Conservation (phyloP, 768 basidiomycete species). For the Glaciozyma antarctica region DNA sequence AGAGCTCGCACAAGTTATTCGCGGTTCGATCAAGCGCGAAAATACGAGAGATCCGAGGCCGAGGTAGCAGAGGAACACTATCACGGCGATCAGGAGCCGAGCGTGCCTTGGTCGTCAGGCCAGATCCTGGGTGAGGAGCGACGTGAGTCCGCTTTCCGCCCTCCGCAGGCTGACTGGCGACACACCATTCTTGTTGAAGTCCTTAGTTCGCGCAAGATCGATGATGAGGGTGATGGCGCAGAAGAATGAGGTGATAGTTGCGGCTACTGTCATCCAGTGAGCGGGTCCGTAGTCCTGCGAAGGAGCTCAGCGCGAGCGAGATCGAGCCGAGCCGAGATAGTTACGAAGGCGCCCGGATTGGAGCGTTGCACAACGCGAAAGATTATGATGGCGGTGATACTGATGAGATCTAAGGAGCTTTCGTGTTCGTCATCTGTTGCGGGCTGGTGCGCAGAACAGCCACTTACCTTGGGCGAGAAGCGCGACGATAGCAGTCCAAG, state of each 20-base stretch:
- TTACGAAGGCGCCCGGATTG: no score
- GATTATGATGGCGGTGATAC: no score
- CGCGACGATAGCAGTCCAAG: no score
- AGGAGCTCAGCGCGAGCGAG: no score
- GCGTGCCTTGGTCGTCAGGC: constrained; percentile 68
- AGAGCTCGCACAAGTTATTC: constrained; percentile 44
- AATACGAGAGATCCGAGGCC: constrained; percentile 60
- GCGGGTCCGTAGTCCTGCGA: no score
- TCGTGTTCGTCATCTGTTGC: no score
- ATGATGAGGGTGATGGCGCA: constrained; percentile 59
- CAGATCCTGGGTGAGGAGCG: constrained; percentile 35
- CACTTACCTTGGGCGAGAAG: no score
- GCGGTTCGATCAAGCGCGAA: constrained; percentile 40
- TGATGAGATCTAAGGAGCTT: no score
- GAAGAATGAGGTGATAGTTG: constrained; percentile 55
- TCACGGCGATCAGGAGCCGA: constrained; percentile 66
- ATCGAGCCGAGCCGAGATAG: no score
- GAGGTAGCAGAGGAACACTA: constrained; percentile 61
- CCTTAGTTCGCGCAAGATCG: constrained; percentile 52
- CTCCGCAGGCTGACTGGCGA: no score
- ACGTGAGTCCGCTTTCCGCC: neutral
- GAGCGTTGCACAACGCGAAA: no score
- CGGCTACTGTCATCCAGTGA: constrained; percentile 63
- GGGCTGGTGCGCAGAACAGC: no score
- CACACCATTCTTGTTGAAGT: constrained; percentile 46